Evolutionary conservation across 495 filamentous ascomycete genomes (phyloP).

Genomic region (Tuber microsphaerosporum): DNA sequence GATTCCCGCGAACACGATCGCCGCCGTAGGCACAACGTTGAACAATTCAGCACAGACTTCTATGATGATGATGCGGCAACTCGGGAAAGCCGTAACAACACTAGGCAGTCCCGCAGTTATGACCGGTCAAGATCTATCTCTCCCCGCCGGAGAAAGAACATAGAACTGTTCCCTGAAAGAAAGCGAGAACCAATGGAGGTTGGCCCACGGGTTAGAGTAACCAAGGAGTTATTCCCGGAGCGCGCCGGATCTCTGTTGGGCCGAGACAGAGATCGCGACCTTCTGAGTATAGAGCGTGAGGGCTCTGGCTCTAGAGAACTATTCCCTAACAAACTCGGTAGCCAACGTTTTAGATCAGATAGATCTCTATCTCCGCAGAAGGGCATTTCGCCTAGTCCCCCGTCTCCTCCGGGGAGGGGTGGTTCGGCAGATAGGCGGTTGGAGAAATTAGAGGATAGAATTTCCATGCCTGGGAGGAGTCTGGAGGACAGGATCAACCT

Average conservation of each 20-base stretch:
- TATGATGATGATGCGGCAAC: constrained; percentile 34
- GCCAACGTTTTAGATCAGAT: constrained; percentile 17
- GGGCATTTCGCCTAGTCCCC: neutral
- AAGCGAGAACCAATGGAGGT: constrained; percentile 19
- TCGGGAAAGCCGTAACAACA: neutral
- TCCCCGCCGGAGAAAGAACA: constrained; percentile 13
- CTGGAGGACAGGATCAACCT: constrained; percentile 30
- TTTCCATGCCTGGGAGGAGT: constrained; percentile 27
- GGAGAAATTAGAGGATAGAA: constrained; percentile 30
- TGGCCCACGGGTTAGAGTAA: constrained; percentile 10
- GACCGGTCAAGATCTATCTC: constrained; percentile 23
- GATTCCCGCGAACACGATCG: constrained; percentile 24
- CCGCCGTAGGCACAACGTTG: constrained; percentile 29
- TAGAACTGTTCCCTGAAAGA: constrained; percentile 37
- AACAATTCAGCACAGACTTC: constrained; percentile 25
- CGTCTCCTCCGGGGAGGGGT: neutral
- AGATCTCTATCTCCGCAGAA: constrained; percentile 9
- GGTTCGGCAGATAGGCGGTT: constrained; percentile 1
- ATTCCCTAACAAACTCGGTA: constrained; percentile 24
- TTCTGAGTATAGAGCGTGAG: neutral
- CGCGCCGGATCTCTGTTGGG: neutral
- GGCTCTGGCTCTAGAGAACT: constrained; percentile 18
- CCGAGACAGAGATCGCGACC: neutral
- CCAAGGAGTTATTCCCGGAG: constrained; percentile 34
- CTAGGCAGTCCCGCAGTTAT: constrained; percentile 20